phyloP scores from a whole-genome alignment of 371 early-diverging fungal species.

The Circinella minor region DNA sequence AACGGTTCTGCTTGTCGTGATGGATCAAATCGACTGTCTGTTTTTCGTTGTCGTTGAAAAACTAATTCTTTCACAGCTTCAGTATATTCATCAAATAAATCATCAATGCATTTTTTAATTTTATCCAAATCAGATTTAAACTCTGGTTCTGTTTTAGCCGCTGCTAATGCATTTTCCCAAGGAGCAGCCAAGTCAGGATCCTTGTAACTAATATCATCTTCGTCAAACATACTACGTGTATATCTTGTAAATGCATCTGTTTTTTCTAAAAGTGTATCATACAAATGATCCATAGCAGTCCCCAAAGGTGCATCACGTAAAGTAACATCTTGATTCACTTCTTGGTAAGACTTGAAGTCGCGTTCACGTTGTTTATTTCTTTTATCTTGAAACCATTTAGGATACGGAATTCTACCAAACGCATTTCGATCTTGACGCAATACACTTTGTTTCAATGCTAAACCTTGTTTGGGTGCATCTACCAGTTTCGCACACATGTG shows the following conservation, averaged over 20 bases:
- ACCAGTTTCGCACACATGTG: slow-evolving; percentile 54
- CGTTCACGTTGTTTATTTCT: slow-evolving; percentile 32
- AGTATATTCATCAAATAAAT: slow-evolving; percentile 17
- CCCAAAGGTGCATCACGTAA: slow-evolving; percentile 17
- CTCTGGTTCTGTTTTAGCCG: slow-evolving; percentile 17
- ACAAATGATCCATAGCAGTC: slow-evolving; percentile 46
- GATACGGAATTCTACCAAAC: slow-evolving; percentile 29
- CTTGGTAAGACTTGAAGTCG: slow-evolving; percentile 24
- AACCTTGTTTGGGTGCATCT: slow-evolving; percentile 57
- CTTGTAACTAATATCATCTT: slow-evolving; percentile 27
- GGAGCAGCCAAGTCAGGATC: slow-evolving; percentile 35
- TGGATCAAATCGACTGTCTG: slow-evolving; percentile 33
- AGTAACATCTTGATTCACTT: slow-evolving; percentile 24
- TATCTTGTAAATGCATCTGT: slow-evolving; percentile 35
- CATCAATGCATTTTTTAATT: slow-evolving; percentile 19
- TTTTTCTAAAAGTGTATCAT: slow-evolving; percentile 33
- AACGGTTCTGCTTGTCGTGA: slow-evolving; percentile 5
- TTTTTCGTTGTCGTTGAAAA: slow-evolving; percentile 13
- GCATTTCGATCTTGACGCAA: slow-evolving; percentile 20
- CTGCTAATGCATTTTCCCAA: slow-evolving; percentile 26
- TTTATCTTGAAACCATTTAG: slow-evolving; percentile 51
- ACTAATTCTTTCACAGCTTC: slow-evolving; percentile 19
- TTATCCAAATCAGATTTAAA: slow-evolving; percentile 29
- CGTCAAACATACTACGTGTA: slow-evolving; percentile 34
- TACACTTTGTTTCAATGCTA: slow-evolving; percentile 27